These are phyloP conservation scores for Cladophialophora chaetospira DNA, from an alignment of 2,329 filamentous ascomycete species.

Conservation along the genomic window DNA sequence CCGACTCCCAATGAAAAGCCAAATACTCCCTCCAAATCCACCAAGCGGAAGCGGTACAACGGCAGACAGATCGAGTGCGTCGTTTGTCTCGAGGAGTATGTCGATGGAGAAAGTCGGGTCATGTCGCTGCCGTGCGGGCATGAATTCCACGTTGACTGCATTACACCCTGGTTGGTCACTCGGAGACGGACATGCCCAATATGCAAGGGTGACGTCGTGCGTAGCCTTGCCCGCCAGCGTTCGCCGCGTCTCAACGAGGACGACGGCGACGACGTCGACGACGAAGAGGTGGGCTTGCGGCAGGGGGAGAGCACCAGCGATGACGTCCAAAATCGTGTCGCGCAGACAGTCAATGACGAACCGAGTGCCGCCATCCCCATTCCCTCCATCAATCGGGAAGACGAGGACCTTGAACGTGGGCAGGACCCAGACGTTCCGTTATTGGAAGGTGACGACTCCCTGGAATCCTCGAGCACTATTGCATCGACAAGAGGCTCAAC, in stretches of 20 bases:
- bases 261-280: constrained; percentile 32
- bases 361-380: constrained; percentile 55
- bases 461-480: constrained; percentile 8
- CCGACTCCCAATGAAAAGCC: constrained; percentile 35
- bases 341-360: constrained; percentile 49
- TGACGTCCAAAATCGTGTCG: constrained; percentile 48
- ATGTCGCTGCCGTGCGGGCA: constrained; percentile 98
- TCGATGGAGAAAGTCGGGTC: constrained; percentile 89
- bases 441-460: constrained; percentile 31
- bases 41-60: constrained; percentile 58
- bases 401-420: constrained; percentile 48
- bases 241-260: constrained; percentile 20
- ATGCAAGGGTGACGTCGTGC: constrained; percentile 94
- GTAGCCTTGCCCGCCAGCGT: constrained; percentile 55
- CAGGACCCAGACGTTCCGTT: constrained; percentile 39
- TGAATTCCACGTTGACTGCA: constrained; percentile 97
- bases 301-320: constrained; percentile 44
- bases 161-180: constrained; percentile 96
- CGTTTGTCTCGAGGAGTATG: constrained; percentile 93
- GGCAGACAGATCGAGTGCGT: constrained; percentile 82
- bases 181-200: constrained; percentile 96
- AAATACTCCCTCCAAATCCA: constrained; percentile 33
- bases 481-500: constrained; percentile 25
- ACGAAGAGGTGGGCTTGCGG: neutral
- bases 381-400: constrained; percentile 38